A percentile compares a stretch with the other conserved stretches of the same genome.
phyloP scores from a whole-genome alignment of 1,139 yeast genomes.

The Hanseniaspora gamundiae region DNA sequence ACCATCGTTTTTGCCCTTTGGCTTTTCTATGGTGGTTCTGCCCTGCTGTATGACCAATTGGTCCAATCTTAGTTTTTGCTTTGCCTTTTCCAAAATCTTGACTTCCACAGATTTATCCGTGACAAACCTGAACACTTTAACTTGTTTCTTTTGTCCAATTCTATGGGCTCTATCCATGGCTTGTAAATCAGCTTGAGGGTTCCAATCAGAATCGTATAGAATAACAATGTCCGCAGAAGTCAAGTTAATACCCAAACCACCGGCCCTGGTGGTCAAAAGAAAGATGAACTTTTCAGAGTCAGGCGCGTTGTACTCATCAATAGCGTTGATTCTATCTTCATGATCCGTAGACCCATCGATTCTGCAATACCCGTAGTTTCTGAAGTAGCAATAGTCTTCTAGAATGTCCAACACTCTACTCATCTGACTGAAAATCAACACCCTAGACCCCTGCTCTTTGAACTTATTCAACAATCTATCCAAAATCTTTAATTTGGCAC shows the following conservation, averaged over 20 bases:
- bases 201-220: constrained; percentile 73
- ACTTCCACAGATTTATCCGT: constrained; percentile 77
- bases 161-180: constrained; percentile 87
- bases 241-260: constrained; percentile 76
- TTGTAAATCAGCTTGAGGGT: constrained; percentile 78
- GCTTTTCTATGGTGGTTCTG: constrained; percentile 32
- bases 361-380: constrained; percentile 59
- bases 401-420: constrained; percentile 66
- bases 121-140: constrained; percentile 60
- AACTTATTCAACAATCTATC: constrained; percentile 55
- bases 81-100: constrained; percentile 67
- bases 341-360: constrained; percentile 79
- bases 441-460: constrained; percentile 59
- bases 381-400: constrained; percentile 63
- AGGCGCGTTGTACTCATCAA: constrained; percentile 66
- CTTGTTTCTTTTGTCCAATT: constrained; percentile 78
- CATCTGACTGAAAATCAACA: constrained; percentile 71
- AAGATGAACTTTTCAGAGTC: constrained; percentile 58
- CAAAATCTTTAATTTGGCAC: constrained; percentile 61
- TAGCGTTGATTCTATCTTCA: constrained; percentile 60
- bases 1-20: constrained; percentile 39
- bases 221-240: constrained; percentile 68
- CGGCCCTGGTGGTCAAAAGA: constrained; percentile 69
- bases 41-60: constrained; percentile 78
- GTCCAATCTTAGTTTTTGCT: constrained; percentile 65